Conservation (phyloP, 208 protist genomes). For the Jaenimonas drosophilae region DNA sequence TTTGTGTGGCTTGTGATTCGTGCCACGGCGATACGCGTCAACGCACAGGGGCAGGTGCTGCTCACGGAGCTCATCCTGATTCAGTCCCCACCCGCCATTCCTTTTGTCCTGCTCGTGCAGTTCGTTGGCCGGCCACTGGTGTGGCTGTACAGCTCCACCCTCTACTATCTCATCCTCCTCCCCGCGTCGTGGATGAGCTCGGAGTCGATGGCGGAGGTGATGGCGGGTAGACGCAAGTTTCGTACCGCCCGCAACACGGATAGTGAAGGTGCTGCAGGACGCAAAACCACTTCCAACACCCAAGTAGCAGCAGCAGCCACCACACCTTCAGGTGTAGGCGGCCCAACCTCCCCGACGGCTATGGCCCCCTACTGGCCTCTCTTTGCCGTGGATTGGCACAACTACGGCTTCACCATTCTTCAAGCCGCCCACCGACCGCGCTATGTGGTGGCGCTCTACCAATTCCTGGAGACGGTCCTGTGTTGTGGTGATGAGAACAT, state of each 20-base stretch:
- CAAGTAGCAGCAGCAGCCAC: too few species aligned
- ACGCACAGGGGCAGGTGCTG: conserved; percentile 51
- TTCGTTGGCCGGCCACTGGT: conserved; percentile 47
- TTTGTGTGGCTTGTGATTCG: conserved; percentile 41
- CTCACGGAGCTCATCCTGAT: conserved; percentile 58
- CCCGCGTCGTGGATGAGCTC: conserved; percentile 56
- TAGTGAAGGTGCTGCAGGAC: neutral
- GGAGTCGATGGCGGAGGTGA: conserved; percentile 44
- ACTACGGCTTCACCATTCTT: conserved; percentile 87
- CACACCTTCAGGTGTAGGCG: neutral
- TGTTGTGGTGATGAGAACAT: conserved; percentile 63
- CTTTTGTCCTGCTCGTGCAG: conserved; percentile 69
- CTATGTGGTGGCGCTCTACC: conserved; percentile 47
- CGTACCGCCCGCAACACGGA: neutral
- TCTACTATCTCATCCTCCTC: conserved; percentile 69
- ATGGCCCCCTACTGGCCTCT: conserved; percentile 25
- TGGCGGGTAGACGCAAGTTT: neutral
- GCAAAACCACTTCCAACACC: neutral
- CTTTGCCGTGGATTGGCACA: conserved; percentile 89
- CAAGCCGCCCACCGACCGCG: conserved; percentile 31
- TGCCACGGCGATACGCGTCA: conserved; percentile 48
- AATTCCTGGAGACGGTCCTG: conserved; percentile 48
- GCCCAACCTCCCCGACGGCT: neutral
- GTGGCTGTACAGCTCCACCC: conserved; percentile 37
- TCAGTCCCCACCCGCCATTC: conserved; percentile 78